Evolutionary conservation across 768 basidiomycete genomes (phyloP), one percentile per base, ranked within the genome.

Genomic region (Clathrus columnatus): DNA sequence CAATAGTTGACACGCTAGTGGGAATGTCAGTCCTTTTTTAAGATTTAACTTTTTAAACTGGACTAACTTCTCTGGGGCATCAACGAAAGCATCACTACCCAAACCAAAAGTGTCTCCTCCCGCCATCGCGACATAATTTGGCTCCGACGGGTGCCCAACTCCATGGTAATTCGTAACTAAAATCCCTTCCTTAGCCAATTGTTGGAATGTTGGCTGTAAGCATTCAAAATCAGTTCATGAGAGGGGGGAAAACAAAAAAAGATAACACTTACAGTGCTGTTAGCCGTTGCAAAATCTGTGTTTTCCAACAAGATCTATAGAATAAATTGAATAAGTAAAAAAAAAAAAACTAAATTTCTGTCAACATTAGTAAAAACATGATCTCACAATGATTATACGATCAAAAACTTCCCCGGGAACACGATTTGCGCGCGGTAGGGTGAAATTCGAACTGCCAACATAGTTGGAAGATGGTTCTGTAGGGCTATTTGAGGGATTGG

Each of bases 251-350:
- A n/a, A 4, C 36, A 5, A 4, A 2, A 11, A 23, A 14, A 23
- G 7, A 23, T 41, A 20, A 20, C 28, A 28, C n/a, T n/a, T 43
- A 50, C 56, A 5, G 48, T 58, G 27, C 60, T 51, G 14, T 50
- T 63, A 54, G 66, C 70, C 52, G 60, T 61, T 8, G 59, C 63
- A 56, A 69, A 84, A 61, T 83, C 75, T 16, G 79, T 82, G 65
- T 83, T 85, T 63, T 84, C 83, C 32, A 85, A 69, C 77, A 78
- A 82, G 56, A 83, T 80, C 60, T 75, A 64, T 59, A 68, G 65
- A 59, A 75, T 71, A 11, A 36, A n/a, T n/a, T n/a, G n/a, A 8
- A 8, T 36, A 2, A 36, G 2, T n/a, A 14, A 14, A 4, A n/a
- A 8, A n/a, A n/a, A 36, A 36, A 7, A 32, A 7, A 36, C 11